These are phyloP conservation scores for Cercospora zeae-maydis DNA, from an alignment of 2,329 filamentous ascomycete genomes.

Conservation along the genomic window DNA sequence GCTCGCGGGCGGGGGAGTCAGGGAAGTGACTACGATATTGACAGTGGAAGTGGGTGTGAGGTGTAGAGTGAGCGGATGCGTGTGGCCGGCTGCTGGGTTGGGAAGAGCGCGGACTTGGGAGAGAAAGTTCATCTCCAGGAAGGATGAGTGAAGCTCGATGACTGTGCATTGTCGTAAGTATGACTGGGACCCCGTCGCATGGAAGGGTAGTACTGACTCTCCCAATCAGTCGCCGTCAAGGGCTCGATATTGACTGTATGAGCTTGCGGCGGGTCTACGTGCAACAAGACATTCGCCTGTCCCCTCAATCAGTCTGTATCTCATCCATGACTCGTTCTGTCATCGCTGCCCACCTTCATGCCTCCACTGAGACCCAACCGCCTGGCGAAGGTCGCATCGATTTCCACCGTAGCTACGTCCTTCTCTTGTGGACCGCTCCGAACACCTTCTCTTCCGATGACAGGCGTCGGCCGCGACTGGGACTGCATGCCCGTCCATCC, in stretches of 20 bases:
- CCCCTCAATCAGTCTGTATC: conserved; percentile 40
- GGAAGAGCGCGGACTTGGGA: conserved; percentile 90
- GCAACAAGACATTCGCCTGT: conserved; percentile 62
- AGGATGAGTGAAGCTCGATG: conserved; percentile 93
- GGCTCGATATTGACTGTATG: conserved; percentile 97
- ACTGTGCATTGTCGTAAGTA: conserved; percentile 44
- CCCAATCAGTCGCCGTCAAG: conserved; percentile 92
- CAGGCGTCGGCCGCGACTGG: conserved; percentile 71
- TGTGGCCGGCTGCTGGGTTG: conserved; percentile 62
- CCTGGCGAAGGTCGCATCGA: conserved; percentile 79
- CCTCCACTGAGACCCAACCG: conserved; percentile 75
- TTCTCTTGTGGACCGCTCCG: conserved; percentile 58
- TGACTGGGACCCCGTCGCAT: not conserved
- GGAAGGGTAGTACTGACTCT: conserved; percentile 53
- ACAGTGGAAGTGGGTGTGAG: conserved; percentile 93
- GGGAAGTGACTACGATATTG: conserved; percentile 78
- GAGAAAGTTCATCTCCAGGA: conserved; percentile 88
- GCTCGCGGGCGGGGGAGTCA: conserved; percentile 69
- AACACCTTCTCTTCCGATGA: conserved; percentile 71
- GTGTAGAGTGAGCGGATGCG: conserved; percentile 85
- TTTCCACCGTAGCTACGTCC: conserved; percentile 73
- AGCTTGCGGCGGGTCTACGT: conserved; percentile 84
- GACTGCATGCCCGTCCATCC: conserved; percentile 99
- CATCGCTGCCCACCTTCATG: conserved; percentile 68
- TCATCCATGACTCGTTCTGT: not conserved